Conservation (phyloP, 495 filamentous ascomycete species). For the Neurospora sp. region DNA sequence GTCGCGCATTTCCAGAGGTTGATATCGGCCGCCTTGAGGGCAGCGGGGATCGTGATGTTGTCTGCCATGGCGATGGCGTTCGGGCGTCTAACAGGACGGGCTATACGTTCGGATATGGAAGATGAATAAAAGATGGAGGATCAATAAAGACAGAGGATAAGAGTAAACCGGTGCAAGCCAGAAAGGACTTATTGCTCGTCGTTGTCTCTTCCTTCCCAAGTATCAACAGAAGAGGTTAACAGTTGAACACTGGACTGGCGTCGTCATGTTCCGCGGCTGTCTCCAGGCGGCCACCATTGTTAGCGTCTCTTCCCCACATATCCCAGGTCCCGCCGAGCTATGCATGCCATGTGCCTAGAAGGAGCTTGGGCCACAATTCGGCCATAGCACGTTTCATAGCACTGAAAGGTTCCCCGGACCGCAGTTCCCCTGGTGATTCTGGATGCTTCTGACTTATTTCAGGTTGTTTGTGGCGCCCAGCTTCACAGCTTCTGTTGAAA, state of each 20-base stretch:
- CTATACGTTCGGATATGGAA: not conserved
- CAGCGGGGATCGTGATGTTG: slow-evolving; percentile 49
- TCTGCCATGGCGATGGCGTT: slow-evolving; percentile 48
- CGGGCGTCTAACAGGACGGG: not conserved
- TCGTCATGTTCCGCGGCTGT: not conserved
- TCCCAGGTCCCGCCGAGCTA: not conserved
- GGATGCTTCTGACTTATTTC: slow-evolving; percentile 8
- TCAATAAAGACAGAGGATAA: not conserved
- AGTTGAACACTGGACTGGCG: not conserved
- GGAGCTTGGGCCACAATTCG: slow-evolving; percentile 17
- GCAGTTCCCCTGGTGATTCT: slow-evolving; percentile 6
- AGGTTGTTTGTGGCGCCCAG: slow-evolving; percentile 8
- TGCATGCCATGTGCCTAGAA: not conserved
- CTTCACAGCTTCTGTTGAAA: slow-evolving; percentile 13
- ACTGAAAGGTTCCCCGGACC: not conserved
- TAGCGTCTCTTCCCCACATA: slow-evolving; percentile 5
- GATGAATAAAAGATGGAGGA: not conserved
- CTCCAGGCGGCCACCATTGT: not conserved
- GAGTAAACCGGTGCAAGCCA: not conserved
- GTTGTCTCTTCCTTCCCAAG: not conserved
- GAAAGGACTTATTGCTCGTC: not conserved
- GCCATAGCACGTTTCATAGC: slow-evolving; percentile 3
- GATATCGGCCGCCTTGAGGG: slow-evolving; percentile 67
- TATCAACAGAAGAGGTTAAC: not conserved
- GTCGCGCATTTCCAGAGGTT: slow-evolving; percentile 58